Evolutionary conservation across 2,329 filamentous ascomycete genomes (phyloP).

Genomic region (Claviceps sp.): DNA sequence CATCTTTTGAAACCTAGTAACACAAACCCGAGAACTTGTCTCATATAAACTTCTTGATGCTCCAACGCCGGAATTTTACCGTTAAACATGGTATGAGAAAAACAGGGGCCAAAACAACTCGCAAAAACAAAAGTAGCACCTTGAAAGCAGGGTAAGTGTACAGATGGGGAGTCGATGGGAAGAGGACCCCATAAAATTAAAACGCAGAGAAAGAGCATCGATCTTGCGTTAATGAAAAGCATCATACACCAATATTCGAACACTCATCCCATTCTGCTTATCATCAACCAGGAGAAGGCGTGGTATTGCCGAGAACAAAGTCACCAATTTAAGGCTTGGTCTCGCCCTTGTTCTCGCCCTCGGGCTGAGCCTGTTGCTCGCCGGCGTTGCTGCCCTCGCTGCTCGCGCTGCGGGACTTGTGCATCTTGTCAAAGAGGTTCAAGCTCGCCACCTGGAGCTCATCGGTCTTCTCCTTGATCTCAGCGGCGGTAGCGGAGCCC

Average conservation of each 20-base stretch:
- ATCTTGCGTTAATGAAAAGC: neutral
- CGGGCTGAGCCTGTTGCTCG: conserved; percentile 35
- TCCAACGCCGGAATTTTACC: conserved; percentile 33
- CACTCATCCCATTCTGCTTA: conserved; percentile 8
- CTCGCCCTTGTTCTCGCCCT: conserved; percentile 67
- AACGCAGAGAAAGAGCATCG: conserved; percentile 18
- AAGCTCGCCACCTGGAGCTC: conserved; percentile 92
- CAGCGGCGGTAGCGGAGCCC: conserved; percentile 68
- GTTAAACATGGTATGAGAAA: conserved; percentile 31
- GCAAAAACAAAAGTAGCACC: conserved; percentile 21
- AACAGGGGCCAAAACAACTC: conserved; percentile 28
- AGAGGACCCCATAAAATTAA: conserved; percentile 20
- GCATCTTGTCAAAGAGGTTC: conserved; percentile 99
- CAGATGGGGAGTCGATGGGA: conserved; percentile 15
- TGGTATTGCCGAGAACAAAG: neutral
- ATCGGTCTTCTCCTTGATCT: conserved; percentile 98
- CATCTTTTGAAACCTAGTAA: conserved; percentile 29
- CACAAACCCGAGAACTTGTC: conserved; percentile 26
- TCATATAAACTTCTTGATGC: conserved; percentile 33
- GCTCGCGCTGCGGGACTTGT: conserved; percentile 71
- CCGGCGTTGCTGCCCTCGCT: conserved; percentile 31
- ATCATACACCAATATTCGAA: conserved; percentile 18
- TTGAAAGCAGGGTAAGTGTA: conserved; percentile 35
- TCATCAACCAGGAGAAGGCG: neutral
- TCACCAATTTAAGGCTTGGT: conserved; percentile 48